Evolutionary conservation across 345 rosid species (phyloP).

Genomic region (Populus nigra): DNA sequence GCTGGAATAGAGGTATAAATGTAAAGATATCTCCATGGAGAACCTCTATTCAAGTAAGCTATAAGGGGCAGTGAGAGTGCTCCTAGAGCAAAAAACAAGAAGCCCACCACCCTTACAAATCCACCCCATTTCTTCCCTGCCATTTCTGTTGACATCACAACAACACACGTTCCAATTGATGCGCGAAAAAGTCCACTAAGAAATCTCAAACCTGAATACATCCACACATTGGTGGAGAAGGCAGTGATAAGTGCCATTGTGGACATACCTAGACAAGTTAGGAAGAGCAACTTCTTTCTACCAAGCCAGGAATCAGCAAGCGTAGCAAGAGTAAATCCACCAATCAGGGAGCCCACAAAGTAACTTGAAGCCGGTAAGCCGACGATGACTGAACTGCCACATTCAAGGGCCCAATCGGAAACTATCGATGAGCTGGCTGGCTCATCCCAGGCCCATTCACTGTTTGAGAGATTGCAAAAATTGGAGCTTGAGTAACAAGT

Average conservation of each 20-base stretch:
- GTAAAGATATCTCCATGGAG: conserved; percentile 47
- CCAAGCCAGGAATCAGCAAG: conserved; percentile 37
- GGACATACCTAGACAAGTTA: conserved; percentile 34
- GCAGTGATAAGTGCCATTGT: conserved; percentile 25
- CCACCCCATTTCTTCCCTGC: conserved; percentile 49
- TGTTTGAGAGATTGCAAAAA: not conserved
- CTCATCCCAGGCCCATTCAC: conserved; percentile 18
- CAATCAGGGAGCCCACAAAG: conserved; percentile 32
- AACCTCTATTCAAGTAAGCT: conserved; percentile 30
- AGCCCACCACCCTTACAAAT: conserved; percentile 40
- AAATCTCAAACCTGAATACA: conserved; percentile 32
- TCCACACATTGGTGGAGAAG: conserved; percentile 38
- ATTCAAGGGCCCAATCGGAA: conserved; percentile 28
- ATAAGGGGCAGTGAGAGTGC: conserved; percentile 48
- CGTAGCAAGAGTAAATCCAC: conserved; percentile 31
- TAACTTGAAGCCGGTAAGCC: conserved; percentile 23
- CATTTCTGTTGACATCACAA: conserved; percentile 38
- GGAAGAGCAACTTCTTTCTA: conserved; percentile 38
- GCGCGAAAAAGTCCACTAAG: conserved; percentile 35
- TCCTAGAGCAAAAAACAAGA: conserved; percentile 46
- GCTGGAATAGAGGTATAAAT: conserved; percentile 39
- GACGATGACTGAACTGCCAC: conserved; percentile 11
- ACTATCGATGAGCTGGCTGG: conserved; percentile 7
- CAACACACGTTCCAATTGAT: conserved; percentile 31
- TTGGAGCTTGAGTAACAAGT: conserved; percentile 4